A percentile compares a stretch with the other conserved stretches of the same genome.
Evolutionary conservation across 805 yeast genomes (phyloP).

Genomic region (Torulaspora gathmanii): DNA sequence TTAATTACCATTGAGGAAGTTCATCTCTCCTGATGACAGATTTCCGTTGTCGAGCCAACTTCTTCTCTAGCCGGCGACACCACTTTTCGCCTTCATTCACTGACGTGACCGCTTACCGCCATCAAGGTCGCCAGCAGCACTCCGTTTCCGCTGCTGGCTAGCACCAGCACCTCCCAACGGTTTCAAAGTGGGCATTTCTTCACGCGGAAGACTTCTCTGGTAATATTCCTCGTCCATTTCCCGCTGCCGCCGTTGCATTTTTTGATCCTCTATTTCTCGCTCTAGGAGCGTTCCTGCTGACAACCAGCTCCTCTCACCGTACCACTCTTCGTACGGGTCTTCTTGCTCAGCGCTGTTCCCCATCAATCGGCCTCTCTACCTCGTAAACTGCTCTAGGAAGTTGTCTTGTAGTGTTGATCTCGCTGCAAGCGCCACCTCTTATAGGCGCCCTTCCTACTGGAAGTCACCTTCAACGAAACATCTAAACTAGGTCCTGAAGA

Average conservation of each 20-base stretch:
- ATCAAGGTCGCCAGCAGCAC: not conserved
- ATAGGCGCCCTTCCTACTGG: not conserved
- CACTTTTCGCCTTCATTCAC: not conserved
- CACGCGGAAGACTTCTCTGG: conserved; percentile 10
- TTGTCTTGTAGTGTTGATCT: not conserved
- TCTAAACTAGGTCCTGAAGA: too few species aligned
- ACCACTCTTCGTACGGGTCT: conserved; percentile 13
- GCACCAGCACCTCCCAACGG: conserved; percentile 2
- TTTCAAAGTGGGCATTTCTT: conserved; percentile 4
- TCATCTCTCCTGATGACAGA: too few species aligned
- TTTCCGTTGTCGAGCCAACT: too few species aligned
- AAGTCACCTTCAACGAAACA: too few species aligned
- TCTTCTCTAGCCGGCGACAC: not conserved
- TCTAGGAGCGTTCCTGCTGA: conserved; percentile 1
- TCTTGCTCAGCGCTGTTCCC: not conserved
- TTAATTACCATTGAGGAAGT: too few species aligned
- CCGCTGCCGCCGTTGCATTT: conserved; percentile 6
- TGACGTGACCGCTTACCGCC: not conserved
- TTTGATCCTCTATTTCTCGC: conserved; percentile 1
- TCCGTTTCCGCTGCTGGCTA: not conserved
- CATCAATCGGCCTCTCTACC: not conserved
- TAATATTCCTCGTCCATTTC: conserved; percentile 10
- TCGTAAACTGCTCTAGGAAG: not conserved
- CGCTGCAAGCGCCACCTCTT: not conserved
- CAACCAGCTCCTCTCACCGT: conserved; percentile 3